Percentiles rank a stretch among this genome's conserved stretches.
Evolutionary conservation across 495 filamentous ascomycete species (phyloP).

Genomic region (Mytilinidion resinicola): DNA sequence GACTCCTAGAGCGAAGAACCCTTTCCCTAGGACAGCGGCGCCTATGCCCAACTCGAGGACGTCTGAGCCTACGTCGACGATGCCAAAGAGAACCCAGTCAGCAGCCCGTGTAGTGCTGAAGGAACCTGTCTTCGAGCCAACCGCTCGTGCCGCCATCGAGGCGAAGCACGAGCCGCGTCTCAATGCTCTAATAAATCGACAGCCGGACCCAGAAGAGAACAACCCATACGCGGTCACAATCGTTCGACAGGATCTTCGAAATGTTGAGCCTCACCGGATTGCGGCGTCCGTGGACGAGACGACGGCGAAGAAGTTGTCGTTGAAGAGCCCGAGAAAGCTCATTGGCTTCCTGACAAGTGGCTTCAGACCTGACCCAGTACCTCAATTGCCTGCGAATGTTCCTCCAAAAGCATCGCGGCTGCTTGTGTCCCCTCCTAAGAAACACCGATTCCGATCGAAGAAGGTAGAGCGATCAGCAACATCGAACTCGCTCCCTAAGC

Average conservation of each 20-base stretch:
- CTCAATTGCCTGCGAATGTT: neutral
- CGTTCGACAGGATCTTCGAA: too few relatives aligned
- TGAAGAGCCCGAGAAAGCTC: slow-evolving; percentile 35
- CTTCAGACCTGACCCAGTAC: slow-evolving; percentile 8
- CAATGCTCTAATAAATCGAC: too few relatives aligned
- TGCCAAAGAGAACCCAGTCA: too few relatives aligned
- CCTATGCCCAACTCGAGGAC: too few relatives aligned
- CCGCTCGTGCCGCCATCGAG: neutral
- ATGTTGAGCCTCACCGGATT: neutral
- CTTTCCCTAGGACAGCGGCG: too few relatives aligned
- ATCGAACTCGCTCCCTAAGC: neutral
- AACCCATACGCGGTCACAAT: too few relatives aligned
- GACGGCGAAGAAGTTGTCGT: slow-evolving; percentile 24
- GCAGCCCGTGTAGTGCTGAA: too few relatives aligned
- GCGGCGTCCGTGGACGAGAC: slow-evolving; percentile 11
- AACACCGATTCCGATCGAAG: neutral
- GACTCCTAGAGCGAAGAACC: too few relatives aligned
- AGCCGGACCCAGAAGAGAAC: too few relatives aligned
- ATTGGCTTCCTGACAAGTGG: slow-evolving; percentile 29
- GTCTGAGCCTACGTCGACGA: too few relatives aligned
- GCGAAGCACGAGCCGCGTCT: neutral
- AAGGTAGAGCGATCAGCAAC: neutral
- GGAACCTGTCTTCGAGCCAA: neutral
- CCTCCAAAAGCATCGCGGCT: slow-evolving; percentile 26
- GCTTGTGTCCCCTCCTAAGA: slow-evolving; percentile 16